Conservation (phyloP, 2,329 filamentous ascomycete genomes). For the Aurifilum marmelostoma region DNA sequence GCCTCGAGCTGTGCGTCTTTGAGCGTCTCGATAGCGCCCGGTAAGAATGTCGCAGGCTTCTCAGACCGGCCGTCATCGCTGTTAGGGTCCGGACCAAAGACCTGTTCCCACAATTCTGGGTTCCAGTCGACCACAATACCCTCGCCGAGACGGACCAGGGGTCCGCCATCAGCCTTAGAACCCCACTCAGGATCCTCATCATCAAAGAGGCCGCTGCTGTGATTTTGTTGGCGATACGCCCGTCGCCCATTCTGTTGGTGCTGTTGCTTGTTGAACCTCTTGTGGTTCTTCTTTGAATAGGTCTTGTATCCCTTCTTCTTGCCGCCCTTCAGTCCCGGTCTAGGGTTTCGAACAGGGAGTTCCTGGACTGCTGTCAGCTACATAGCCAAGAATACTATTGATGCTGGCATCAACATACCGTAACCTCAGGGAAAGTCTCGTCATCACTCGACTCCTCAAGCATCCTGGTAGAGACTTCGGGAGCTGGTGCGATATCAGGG, state of each 20-base stretch:
- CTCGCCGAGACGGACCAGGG: slow-evolving; percentile 79
- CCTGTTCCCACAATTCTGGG: slow-evolving; percentile 66
- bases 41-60: slow-evolving; percentile 61
- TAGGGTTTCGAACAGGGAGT: slow-evolving; percentile 21
- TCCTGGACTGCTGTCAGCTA: slow-evolving; percentile 16
- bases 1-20: slow-evolving; percentile 68
- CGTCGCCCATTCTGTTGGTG: slow-evolving; percentile 36
- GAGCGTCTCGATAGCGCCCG: slow-evolving; percentile 50
- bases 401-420: slow-evolving; percentile 22
- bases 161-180: slow-evolving; percentile 51
- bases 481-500: slow-evolving; percentile 37
- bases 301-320: slow-evolving; percentile 51
- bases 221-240: slow-evolving; percentile 26
- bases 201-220: slow-evolving; percentile 37
- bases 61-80: slow-evolving; percentile 53
- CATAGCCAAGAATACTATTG: background rate
- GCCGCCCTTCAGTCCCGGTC: slow-evolving; percentile 37
- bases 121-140: slow-evolving; percentile 88
- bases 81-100: slow-evolving; percentile 62
- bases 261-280: slow-evolving; percentile 50
- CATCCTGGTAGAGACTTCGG: slow-evolving; percentile 55
- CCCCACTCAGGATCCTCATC: slow-evolving; percentile 39
- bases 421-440: slow-evolving; percentile 36
- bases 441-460: slow-evolving; percentile 62
- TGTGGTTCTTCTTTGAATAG: slow-evolving; percentile 54